A percentile compares a stretch with the other conserved stretches of the same genome.
Conservation (phyloP, 139 green algal species). For the Yamagishiella unicocca region DNA sequence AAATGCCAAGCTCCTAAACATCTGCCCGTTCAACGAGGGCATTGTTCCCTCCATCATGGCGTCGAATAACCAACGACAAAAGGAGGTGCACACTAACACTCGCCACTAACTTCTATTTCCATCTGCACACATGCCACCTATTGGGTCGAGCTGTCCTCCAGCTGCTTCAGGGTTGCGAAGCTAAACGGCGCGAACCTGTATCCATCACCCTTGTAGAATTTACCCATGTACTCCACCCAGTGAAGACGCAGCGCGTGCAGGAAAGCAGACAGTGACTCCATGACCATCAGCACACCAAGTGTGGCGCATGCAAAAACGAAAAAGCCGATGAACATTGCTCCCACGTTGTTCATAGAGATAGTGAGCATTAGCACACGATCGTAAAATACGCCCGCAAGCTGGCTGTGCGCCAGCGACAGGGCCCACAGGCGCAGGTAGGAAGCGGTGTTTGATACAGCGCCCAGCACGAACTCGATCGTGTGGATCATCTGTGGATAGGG, state of each 20-base stretch:
- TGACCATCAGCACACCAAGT: constrained; percentile 97
- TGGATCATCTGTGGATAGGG: constrained; percentile 92
- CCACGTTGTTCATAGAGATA: constrained; percentile 61
- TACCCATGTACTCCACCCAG: constrained; percentile 91
- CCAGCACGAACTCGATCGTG: constrained; percentile 99
- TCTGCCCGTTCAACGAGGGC: no score
- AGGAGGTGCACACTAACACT: no score
- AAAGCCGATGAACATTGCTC: constrained; percentile 83
- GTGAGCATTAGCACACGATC: constrained; percentile 92
- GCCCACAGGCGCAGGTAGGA: constrained; percentile 98
- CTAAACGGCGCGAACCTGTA: constrained; percentile 91
- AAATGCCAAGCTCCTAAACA: no score
- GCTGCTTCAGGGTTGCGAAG: constrained; percentile 62
- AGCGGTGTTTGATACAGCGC: constrained; percentile 97
- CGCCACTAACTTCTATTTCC: no score
- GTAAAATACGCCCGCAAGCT: constrained; percentile 95
- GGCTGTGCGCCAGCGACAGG: constrained; percentile 96
- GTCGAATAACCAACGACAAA: no score
- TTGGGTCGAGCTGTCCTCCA: constrained; percentile 7
- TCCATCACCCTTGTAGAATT: constrained; percentile 78
- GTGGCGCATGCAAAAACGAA: constrained; percentile 94
- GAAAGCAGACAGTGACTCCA: constrained; percentile 98
- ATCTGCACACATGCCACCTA: no score
- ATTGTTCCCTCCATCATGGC: no score
- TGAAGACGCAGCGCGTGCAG: constrained; percentile 97